These are phyloP conservation scores for Nothomitra cinnamomea DNA, from an alignment of 2,329 filamentous ascomycete genomes.

Conservation along the genomic window DNA sequence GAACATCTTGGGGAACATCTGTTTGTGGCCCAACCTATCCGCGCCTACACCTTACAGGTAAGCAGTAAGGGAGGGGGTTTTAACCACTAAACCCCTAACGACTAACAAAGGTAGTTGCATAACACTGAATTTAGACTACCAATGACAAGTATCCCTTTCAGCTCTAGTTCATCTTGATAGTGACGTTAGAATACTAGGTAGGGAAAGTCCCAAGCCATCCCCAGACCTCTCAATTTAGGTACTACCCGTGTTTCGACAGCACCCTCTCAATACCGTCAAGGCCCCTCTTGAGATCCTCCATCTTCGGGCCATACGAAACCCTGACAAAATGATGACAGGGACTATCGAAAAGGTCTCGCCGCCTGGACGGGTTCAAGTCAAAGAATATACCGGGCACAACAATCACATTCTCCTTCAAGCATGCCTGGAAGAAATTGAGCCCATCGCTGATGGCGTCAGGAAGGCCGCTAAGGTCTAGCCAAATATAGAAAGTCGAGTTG, in stretches of 20 bases:
- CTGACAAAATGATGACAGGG: constrained; percentile 88
- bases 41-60: too few species aligned
- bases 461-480: constrained; percentile 47
- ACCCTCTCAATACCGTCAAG: constrained; percentile 75
- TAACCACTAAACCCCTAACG: too few species aligned
- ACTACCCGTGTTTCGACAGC: constrained; percentile 44
- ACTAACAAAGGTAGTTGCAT: too few species aligned
- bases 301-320: constrained; percentile 67
- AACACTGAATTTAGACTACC: too few species aligned
- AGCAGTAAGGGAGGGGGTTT: too few species aligned
- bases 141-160: too few species aligned
- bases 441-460: constrained; percentile 78
- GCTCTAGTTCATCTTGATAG: too few species aligned
- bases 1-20: too few species aligned
- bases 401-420: constrained; percentile 85
- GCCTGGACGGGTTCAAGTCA: constrained; percentile 78
- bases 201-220: too few species aligned
- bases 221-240: too few species aligned
- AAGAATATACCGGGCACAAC: constrained; percentile 98
- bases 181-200: too few species aligned
- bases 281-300: constrained; percentile 62
- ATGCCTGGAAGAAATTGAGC: constrained; percentile 91
- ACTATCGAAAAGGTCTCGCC: constrained; percentile 81
- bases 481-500: constrained; percentile 90
- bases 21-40: too few species aligned